These are phyloP conservation scores for Cardamine resedifolia DNA, from an alignment of 345 rosid genomes.

Conservation along the genomic window DNA sequence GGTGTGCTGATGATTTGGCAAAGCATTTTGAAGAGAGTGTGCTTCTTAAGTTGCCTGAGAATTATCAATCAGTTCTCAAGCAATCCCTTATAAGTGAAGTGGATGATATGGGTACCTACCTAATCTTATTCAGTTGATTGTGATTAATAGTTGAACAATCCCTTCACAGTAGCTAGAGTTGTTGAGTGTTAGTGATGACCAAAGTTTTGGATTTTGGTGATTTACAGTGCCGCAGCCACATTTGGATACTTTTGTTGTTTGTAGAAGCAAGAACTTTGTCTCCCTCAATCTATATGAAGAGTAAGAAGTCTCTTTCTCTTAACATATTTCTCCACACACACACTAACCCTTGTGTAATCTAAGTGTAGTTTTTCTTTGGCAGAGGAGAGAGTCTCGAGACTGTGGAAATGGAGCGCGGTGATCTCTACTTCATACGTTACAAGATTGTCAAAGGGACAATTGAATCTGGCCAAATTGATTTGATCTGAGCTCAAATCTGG, in stretches of 20 bases:
- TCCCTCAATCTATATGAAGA: constrained; percentile 51
- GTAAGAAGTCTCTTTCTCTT: constrained; percentile 29
- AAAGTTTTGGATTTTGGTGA: background rate
- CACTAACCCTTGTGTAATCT: constrained; percentile 1
- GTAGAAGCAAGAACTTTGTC: constrained; percentile 54
- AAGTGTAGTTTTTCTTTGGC: constrained; percentile 1
- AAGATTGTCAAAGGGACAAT: constrained; percentile 35
- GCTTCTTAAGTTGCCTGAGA: constrained; percentile 69
- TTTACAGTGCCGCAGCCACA: constrained; percentile 61
- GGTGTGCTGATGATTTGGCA: constrained; percentile 59
- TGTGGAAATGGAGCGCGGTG: constrained; percentile 35
- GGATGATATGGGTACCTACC: constrained; percentile 79
- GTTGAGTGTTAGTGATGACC: background rate
- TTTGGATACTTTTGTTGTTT: constrained; percentile 67
- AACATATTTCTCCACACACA: constrained; percentile 25
- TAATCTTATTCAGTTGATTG: background rate
- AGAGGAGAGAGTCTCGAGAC: constrained; percentile 42
- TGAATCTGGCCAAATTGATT: constrained; percentile 37
- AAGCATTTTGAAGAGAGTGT: constrained; percentile 71
- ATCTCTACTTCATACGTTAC: constrained; percentile 40
- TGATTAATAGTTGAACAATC: background rate
- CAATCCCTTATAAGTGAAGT: constrained; percentile 77
- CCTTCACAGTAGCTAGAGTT: background rate
- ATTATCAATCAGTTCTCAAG: constrained; percentile 67
- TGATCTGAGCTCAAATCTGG: constrained; percentile 36